Percentiles rank a stretch among this genome's conserved stretches.
Conservation (phyloP, 2,329 filamentous ascomycete species). For the Alternaria tenuissima region DNA sequence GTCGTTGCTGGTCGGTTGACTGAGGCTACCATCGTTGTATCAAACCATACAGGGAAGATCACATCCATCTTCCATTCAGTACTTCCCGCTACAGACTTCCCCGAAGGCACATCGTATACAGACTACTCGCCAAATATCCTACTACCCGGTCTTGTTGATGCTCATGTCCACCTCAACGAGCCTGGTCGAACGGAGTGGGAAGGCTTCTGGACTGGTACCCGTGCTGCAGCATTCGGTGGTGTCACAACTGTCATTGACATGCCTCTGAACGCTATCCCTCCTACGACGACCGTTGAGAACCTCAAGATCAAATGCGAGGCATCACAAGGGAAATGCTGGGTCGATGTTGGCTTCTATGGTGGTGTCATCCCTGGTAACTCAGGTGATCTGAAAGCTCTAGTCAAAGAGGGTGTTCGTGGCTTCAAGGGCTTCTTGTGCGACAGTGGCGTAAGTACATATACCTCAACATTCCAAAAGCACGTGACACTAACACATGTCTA, state of each 20-base stretch:
- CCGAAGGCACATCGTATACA: slow-evolving; percentile 74
- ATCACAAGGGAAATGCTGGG: slow-evolving; percentile 89
- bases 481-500: slow-evolving; percentile 50
- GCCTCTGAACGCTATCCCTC: slow-evolving; percentile 96
- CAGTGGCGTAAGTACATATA: slow-evolving; percentile 75
- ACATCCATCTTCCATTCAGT: slow-evolving; percentile 76
- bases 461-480: not conserved
- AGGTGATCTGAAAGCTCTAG: slow-evolving; percentile 77
- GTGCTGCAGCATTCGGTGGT: slow-evolving; percentile 91
- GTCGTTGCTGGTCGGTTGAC: slow-evolving; percentile 80
- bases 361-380: slow-evolving; percentile 92
- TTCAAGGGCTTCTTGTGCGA: slow-evolving; percentile 99
- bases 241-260: slow-evolving; percentile 98
- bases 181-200: slow-evolving; percentile 98
- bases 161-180: slow-evolving; percentile 97
- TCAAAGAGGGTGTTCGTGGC: slow-evolving; percentile 85
- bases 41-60: slow-evolving; percentile 82
- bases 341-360: slow-evolving; percentile 98
- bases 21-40: slow-evolving; percentile 84
- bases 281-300: slow-evolving; percentile 86
- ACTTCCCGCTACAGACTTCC: slow-evolving; percentile 78
- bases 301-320: slow-evolving; percentile 87
- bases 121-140: slow-evolving; percentile 87
- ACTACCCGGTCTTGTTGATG: slow-evolving; percentile 91
- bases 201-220: slow-evolving; percentile 93